Base-by-base conservation (phyloP, 2,329 filamentous ascomycete genomes). In the Ceratocystis eucalypticola region DNA sequence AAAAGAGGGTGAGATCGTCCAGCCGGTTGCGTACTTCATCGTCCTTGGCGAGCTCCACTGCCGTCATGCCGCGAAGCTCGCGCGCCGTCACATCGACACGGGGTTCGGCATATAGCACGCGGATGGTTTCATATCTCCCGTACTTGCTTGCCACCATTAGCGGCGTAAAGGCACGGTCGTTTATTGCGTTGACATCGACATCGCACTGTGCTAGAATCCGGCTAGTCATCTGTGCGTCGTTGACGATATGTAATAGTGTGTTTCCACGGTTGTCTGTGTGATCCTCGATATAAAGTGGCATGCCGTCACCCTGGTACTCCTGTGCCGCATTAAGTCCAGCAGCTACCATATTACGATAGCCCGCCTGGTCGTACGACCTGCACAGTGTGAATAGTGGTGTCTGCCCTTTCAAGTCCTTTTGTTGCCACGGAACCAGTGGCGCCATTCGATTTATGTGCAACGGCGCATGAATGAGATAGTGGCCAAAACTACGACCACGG, bases 131-230 rank as follows among this genome's bases (percentile, higher is more conserved):
- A 65, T 96, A 88, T 69, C 94, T 85, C 44, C 94, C 94, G 73
- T 97, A 99, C 75, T 99, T 99, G 81, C 93, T 97, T 6, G 93
- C 93, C 69, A 99, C 88, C 94, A 99, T 99, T 66, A 99, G 80
- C 1, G 94, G 87, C 0, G 95, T 99, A 73, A 99, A 97, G 61
- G 85, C 88, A 77, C 91, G 96, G 71, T 97, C 92, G 72, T 99
- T 99, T 7, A 87, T 88, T 7, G 93, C 92, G 75, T 99, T 99
- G 66, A 93, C 89, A 73, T 99, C 91, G n/a, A 91, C 88, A 71
- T 99, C 94, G 75, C 92, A 96, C 68, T 87, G 83, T 66, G 88
- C 83, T 45, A 99, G 79, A 50, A 97, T 88, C 68, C 84, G 83
- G 65, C 86, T 73, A 1, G 90, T 89, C 61, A 97, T 80, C 66